phyloP scores from a whole-genome alignment of 2,329 filamentous ascomycete species.

The Botrytis aclada region DNA sequence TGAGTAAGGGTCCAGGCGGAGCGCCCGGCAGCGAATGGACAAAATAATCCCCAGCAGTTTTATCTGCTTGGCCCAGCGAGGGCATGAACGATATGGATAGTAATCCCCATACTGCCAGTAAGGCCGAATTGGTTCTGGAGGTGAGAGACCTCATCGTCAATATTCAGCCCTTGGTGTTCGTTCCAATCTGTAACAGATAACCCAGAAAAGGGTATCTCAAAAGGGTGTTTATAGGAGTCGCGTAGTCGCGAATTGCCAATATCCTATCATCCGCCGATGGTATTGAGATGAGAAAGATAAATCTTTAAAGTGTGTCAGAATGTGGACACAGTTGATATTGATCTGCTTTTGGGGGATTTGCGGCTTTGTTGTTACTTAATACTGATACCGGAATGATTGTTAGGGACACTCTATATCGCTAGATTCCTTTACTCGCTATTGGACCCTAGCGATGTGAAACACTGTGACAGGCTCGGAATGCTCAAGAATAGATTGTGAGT shows the following conservation, averaged over 20 bases:
- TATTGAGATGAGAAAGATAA: not conserved
- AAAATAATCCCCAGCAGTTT: slow-evolving; percentile 81
- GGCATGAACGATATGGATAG: slow-evolving; percentile 46
- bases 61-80: slow-evolving; percentile 45
- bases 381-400: slow-evolving; percentile 11
- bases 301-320: not conserved
- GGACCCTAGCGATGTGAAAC: not conserved
- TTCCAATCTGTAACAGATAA: slow-evolving; percentile 17
- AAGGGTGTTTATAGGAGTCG: slow-evolving; percentile 19
- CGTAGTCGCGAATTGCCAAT: slow-evolving; percentile 20
- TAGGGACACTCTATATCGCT: slow-evolving; percentile 3
- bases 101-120: slow-evolving; percentile 34
- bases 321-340: slow-evolving; percentile 19
- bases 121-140: slow-evolving; percentile 19
- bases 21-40: slow-evolving; percentile 81
- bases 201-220: slow-evolving; percentile 16
- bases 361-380: slow-evolving; percentile 18
- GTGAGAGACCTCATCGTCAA: slow-evolving; percentile 35
- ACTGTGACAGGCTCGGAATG: slow-evolving; percentile 1
- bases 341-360: slow-evolving; percentile 1
- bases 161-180: slow-evolving; percentile 4
- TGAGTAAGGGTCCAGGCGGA: slow-evolving; percentile 72
- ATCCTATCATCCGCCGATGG: slow-evolving; percentile 9
- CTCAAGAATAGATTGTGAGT: slow-evolving; percentile 7
- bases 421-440: not conserved